Base-by-base conservation (phyloP, 495 filamentous ascomycete species). In the Lineolata rhizophorae region DNA sequence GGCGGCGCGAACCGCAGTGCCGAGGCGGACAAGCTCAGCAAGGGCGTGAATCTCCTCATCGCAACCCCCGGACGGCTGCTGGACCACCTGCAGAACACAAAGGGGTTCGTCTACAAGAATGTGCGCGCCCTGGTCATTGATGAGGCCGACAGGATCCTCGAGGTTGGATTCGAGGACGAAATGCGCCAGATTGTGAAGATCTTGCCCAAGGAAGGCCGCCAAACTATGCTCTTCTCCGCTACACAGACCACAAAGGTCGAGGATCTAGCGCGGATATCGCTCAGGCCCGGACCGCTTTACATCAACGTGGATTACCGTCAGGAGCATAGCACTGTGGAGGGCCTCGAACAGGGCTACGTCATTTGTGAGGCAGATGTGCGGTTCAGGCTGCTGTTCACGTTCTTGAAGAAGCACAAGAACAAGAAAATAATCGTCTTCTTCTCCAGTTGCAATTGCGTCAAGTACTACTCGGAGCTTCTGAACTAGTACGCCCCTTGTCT, bases 381-480 rank as follows among this genome's bases (percentile, higher is more conserved):
- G 20, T 97, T 97, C 61, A 55, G 92, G 10, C 63, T 97, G 5
- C 67, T 97, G 27, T 97, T 95, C 61, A 83, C 83, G 0, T 95
- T 97, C 64, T 60, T 97, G 21, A 92, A 93, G 60, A 70, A 73
- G 44, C 80, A 76, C 55, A 61, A 74, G 43, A 74, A 75, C 50
- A 95, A 93, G 65, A 95, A 94, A 60, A 75, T 91, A 40, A 92
- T 97, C 39, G 85, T 97, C 25, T 94, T 97, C 61, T 78, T 92
- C 54, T 83, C 75, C 24, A 84, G 76, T 49, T 95, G 87, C 46
- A 81, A 78, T 42, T 84, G 75, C 32, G 87, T 95, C 34, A 91
- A 91, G 45, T 92, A 91, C 56, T 77, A 92, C 55, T 67, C 80
- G 10, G 87, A 97, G 45, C 70, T 94, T 1, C 65, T 93, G 32